Evolutionary conservation across 1,284 basidiomycete genomes (phyloP).

Genomic region (Trichosporon sp.): DNA sequence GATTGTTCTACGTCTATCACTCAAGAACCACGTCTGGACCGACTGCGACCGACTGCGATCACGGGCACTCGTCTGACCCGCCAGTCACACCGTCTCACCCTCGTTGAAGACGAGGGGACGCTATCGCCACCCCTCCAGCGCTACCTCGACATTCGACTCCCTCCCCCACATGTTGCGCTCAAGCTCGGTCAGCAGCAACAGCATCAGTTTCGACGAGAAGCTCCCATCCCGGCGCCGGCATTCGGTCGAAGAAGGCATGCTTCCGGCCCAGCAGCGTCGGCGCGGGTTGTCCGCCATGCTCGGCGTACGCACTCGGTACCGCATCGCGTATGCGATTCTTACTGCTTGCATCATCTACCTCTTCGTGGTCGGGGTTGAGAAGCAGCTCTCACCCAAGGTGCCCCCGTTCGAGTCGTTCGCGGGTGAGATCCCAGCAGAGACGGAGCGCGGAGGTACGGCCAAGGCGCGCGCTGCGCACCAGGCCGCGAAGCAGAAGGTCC

Average conservation of each 20-base stretch:
- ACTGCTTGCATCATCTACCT: conserved; percentile 1
- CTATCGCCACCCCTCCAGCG: background rate
- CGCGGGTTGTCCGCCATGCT: background rate
- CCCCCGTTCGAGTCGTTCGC: background rate
- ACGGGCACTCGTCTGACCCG: background rate
- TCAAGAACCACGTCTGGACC: background rate
- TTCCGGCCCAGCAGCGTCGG: background rate
- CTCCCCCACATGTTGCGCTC: background rate
- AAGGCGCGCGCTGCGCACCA: background rate
- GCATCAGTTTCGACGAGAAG: background rate
- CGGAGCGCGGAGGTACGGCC: background rate
- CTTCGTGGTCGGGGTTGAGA: background rate
- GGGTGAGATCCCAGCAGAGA: background rate
- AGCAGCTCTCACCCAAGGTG: background rate
- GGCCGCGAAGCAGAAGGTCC: background rate
- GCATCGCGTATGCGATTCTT: background rate
- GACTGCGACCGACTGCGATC: background rate
- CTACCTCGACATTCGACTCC: background rate
- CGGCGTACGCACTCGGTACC: background rate
- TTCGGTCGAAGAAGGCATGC: background rate
- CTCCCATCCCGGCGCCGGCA: background rate
- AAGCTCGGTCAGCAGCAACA: background rate
- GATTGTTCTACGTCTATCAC: background rate
- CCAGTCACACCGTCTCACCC: background rate
- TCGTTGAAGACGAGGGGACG: background rate